Evolutionary conservation across 2,329 filamentous ascomycete species (phyloP), one percentile per base, ranked within the genome.

Genomic region (Pseudocercospora eumusae): DNA sequence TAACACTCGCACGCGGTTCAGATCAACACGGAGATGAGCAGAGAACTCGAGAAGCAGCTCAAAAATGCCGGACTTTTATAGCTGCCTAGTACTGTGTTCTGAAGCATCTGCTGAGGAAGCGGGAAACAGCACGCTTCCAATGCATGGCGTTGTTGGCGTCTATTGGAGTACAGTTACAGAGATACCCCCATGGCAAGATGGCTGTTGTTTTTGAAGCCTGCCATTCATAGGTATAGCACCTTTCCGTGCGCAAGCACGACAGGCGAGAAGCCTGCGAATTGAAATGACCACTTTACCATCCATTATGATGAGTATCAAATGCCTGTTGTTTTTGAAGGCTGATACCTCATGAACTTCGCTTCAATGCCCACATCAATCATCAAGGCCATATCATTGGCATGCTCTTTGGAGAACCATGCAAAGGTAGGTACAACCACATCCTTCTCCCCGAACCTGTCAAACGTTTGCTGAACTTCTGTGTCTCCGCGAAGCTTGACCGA

Each of bases 71-170:
- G 71, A 49, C 59, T 67, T 60, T 50, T 64, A 54, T 65, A 66
- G 70, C 72, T 70, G 68, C 70, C 45, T 66, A 72, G 70, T 71
- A 73, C 69, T 68, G 68, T 54, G 33, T 62, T 66, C 63, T 62
- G 59, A 60, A 62, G 59, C 61, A 61, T 53, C 44, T 40, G 36
- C 56, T 65, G 53, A 54, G 50, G 61, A 63, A 63, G 60, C 61
- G 64, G 66, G 66, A 73, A 54, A 73, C 66, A 68, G 70, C 64
- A 67, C 66, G 70, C 69, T 68, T 69, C 65, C 70, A 70, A 66
- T 66, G 63, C 64, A 70, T 68, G 69, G 68, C 70, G 70, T 65
- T 69, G 64, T 67, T 66, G 66, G 68, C 69, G 66, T 72, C 66
- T 63, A 63, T 67, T 66, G 66, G 66, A 63, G 50, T 62, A 57